Base-by-base conservation (phyloP, 2,329 filamentous ascomycete species). In the Calonectria hongkongensis region DNA sequence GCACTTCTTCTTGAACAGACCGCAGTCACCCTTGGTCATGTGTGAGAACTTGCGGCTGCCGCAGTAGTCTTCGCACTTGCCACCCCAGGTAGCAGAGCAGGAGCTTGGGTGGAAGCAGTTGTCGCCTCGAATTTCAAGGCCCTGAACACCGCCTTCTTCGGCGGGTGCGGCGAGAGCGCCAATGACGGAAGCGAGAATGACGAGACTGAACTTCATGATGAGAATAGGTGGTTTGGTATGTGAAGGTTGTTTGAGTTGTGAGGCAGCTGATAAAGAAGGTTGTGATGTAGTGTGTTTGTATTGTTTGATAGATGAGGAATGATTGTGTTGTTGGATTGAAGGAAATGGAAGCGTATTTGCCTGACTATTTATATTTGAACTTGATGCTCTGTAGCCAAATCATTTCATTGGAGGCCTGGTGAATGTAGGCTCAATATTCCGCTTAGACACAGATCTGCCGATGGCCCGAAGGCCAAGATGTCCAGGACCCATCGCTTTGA, bases 41-140 rank as follows among this genome's bases (percentile, higher is more conserved):
- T 58, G 54, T 25, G 54, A 58, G 18, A 58, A 58, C 33, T 58
- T 58, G 13, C 54, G 54, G 13, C 18, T 25, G 5, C 54, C 54
- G 33, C 54, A 58, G 33, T 58, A 58, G n/a, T 58, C 54, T 16
- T 58, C 54, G 12, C 54, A 58, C 54, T 58, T 58, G 54, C 54
- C 54, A 33, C 54, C n/a, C 54, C 54, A 58, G 4, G n/a, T 25
- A 3, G 33, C 33, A 27, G 54, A 58, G 54, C 54, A 58, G 18
- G 54, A 58, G 30, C 54, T 58, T 8, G 54, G 54, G 54, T 58
- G 54, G 54, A 58, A 58, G 13, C 54, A 58, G 54, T 58, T 58
- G 13, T 58, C 54, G n/a, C n/a, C 54, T 36, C 54, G 33, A 33
- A 41, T 33, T n/a, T 58, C 33, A 13, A 58, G 33, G 33, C 54